phyloP scores from a whole-genome alignment of 2,329 filamentous ascomycete species.

The Periconia digitata region DNA sequence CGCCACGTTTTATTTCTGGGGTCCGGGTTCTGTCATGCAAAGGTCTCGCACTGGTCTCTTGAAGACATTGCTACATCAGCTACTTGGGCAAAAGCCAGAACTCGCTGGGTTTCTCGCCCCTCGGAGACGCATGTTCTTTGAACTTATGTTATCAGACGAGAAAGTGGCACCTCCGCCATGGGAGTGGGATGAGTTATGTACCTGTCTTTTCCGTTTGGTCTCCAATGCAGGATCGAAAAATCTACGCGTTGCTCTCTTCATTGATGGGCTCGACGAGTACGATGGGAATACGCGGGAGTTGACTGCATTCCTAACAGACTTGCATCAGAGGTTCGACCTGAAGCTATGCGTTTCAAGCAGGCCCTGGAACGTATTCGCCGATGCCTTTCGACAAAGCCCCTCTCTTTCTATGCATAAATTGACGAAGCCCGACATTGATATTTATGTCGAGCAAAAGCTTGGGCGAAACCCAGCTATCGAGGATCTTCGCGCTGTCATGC shows the following conservation, averaged over 20 bases:
- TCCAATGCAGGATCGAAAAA: neutral
- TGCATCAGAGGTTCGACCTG: constrained; percentile 7
- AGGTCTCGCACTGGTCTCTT: constrained; percentile 2
- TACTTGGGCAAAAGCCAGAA: neutral
- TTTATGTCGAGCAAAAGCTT: constrained; percentile 3
- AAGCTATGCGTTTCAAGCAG: constrained; percentile 33
- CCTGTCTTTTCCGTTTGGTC: neutral
- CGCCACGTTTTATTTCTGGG: constrained; percentile 9
- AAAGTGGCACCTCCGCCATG: neutral
- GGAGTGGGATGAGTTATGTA: neutral
- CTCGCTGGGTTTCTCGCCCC: neutral
- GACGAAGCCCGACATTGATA: constrained; percentile 22
- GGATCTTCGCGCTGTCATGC: neutral
- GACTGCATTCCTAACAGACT: constrained; percentile 5
- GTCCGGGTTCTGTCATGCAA: constrained; percentile 6
- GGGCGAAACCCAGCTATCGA: neutral
- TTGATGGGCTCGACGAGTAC: constrained; percentile 2
- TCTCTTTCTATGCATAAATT: constrained; percentile 24
- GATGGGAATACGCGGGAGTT: neutral
- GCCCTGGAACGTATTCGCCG: constrained; percentile 28
- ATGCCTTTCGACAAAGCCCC: constrained; percentile 21
- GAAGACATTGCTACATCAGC: neutral
- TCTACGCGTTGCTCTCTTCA: neutral
- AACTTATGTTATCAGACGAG: neutral
- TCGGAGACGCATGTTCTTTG: neutral